These are phyloP conservation scores for Fragaria ananassa DNA, from an alignment of 306 rosid genomes.

Conservation along the genomic window DNA sequence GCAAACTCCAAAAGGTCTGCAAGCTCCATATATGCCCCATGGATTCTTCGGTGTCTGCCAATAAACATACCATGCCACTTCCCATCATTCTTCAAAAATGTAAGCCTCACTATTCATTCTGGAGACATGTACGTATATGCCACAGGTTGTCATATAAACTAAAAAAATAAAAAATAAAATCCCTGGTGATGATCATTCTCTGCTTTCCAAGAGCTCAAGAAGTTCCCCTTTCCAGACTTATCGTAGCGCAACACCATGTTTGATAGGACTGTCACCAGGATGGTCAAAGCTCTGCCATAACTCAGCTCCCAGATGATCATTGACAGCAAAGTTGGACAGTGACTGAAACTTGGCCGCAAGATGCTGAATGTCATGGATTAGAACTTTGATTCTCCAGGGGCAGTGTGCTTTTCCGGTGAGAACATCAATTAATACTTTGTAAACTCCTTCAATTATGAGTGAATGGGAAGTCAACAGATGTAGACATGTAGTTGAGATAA, in stretches of 20 bases:
- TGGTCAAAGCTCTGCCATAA: not conserved
- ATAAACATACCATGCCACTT: not conserved
- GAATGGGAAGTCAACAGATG: no score
- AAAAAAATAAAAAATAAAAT: not conserved
- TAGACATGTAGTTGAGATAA: no score
- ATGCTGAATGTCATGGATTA: no score
- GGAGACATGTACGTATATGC: not conserved
- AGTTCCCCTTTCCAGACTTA: conserved; percentile 24
- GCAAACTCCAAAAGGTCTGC: conserved; percentile 24
- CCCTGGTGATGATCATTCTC: conserved; percentile 41
- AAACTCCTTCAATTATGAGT: no score
- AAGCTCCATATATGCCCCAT: conserved; percentile 17
- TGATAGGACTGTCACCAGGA: conserved; percentile 39
- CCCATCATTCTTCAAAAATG: not conserved
- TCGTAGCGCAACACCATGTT: conserved; percentile 29
- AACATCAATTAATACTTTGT: no score
- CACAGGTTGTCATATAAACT: not conserved
- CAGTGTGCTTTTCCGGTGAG: no score
- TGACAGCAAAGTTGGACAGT: conserved; percentile 21
- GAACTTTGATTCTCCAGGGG: no score
- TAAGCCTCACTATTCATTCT: conserved; percentile 14
- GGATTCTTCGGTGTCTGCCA: conserved; percentile 5
- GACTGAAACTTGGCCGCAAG: no score
- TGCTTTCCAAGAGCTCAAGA: conserved; percentile 41
- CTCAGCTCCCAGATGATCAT: conserved; percentile 17